Evolutionary conservation across 2,329 filamentous ascomycete genomes (phyloP), one percentile per base, ranked within the genome.

Genomic region (Didymella arachidicola): DNA sequence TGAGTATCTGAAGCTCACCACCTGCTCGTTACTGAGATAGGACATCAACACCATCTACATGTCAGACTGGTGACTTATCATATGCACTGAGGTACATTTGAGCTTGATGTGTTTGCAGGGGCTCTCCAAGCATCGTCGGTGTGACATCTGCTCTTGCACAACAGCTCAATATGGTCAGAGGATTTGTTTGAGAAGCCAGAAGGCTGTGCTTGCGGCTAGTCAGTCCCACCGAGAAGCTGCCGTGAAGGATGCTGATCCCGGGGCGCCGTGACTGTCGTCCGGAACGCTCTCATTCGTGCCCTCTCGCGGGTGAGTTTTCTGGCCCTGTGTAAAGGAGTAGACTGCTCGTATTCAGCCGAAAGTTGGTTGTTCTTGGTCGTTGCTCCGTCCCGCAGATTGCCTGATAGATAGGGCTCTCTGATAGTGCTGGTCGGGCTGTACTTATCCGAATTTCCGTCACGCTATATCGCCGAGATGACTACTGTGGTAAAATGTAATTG

Each of bases 211-310:
- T 7, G 30, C 11, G 32, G 38, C 50, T 53, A 53, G 41, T 45
- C 50, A 53, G 25, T 30, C 19, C 32, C 30, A 39, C 50, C 50
- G 50, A 45, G 50, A 30, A 53, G 50, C 6, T 45, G 41, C 50
- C 50, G 50, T 45, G n/a, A 29, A 53, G 50, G 42, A 45, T 53
- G 41, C 32, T 26, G 42, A 53, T 18, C 42, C 41, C 36, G 25
- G 30, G 32, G 14, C 8, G 14, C 39, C 19, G 29, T 7, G n/a
- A 14, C 22, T 7, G 27, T 6, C 5, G 19, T 52, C 19, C 49
- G 29, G 39, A 19, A 14, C 19, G 26, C 32, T 43, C 19, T 25
- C 39, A 52, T 52, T 44, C 39, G 49, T 27, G 14, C 19, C 22
- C 22, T 22, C 19, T 11, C 7, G 4, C 25, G 12, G 10, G 11